phyloP scores from a whole-genome alignment of 192 early-diverging fungal genomes.

The Spizellomyces punctatus region DNA sequence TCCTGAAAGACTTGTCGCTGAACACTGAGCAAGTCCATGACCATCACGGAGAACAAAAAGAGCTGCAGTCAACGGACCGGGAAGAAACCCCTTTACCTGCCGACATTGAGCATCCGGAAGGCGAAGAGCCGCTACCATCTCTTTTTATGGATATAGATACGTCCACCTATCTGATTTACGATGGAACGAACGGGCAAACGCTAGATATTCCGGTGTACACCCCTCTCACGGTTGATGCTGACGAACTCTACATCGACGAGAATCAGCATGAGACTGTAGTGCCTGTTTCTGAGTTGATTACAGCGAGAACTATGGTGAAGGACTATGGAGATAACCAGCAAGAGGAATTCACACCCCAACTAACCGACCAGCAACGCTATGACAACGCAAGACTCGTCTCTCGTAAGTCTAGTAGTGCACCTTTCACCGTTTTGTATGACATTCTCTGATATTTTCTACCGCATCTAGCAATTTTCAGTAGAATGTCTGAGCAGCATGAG shows the following conservation, averaged over 20 bases:
- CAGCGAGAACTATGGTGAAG: not conserved
- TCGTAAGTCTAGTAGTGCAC: slow-evolving; percentile 20
- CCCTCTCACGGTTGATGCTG: slow-evolving; percentile 43
- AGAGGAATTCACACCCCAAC: not conserved
- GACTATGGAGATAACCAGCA: not conserved
- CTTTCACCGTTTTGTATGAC: not conserved
- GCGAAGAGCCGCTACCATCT: not conserved
- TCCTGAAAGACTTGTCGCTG: too few species aligned
- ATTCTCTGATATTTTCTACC: too few species aligned
- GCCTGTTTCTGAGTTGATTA: slow-evolving; percentile 47
- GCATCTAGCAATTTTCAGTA: too few species aligned
- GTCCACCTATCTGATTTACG: slow-evolving; percentile 24
- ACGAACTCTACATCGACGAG: slow-evolving; percentile 54
- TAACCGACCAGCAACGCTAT: slow-evolving; percentile 17
- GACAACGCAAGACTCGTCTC: slow-evolving; percentile 25
- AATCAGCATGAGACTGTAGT: slow-evolving; percentile 59
- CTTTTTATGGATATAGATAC: slow-evolving; percentile 32
- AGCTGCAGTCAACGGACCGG: too few species aligned
- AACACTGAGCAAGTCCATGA: too few species aligned
- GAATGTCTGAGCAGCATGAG: too few species aligned
- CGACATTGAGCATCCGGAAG: too few species aligned
- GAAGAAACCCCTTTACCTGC: too few species aligned
- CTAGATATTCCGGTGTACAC: slow-evolving; percentile 38
- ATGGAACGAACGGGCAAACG: slow-evolving; percentile 26
- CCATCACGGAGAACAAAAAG: too few species aligned